Evolutionary conservation across 1,284 basidiomycete species (phyloP).

Genomic region (Irpex lacteus): DNA sequence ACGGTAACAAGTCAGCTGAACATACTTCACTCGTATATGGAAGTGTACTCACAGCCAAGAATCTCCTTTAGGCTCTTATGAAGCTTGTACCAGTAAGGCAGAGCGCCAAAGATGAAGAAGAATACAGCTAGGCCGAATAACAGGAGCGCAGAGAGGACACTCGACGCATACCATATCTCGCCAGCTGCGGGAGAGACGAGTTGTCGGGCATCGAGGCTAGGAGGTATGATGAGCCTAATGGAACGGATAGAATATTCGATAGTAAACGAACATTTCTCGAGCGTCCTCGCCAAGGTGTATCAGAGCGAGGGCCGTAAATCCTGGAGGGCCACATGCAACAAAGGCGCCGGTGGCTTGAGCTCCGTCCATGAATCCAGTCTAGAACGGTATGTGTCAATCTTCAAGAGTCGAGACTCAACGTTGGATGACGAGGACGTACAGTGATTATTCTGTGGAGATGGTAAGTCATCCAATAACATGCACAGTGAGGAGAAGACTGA

Average conservation of each 20-base stretch:
- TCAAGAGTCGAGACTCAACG: too few relatives aligned
- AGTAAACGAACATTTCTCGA: constrained; percentile 34
- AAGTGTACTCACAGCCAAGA: constrained; percentile 39
- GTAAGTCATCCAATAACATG: neutral
- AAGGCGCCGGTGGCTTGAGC: constrained; percentile 50
- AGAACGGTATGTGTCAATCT: neutral
- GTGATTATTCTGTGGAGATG: constrained; percentile 36
- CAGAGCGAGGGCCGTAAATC: constrained; percentile 47
- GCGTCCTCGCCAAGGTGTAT: constrained; percentile 41
- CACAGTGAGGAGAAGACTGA: constrained; percentile 19
- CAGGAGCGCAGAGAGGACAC: constrained; percentile 38
- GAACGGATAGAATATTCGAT: neutral
- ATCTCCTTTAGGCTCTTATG: constrained; percentile 46
- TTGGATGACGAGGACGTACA: constrained; percentile 20
- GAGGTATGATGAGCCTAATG: neutral
- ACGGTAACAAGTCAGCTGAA: neutral
- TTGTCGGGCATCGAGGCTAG: constrained; percentile 4
- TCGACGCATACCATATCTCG: constrained; percentile 45
- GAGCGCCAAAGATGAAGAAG: constrained; percentile 43
- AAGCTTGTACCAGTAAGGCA: constrained; percentile 50
- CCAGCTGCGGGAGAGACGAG: constrained; percentile 13
- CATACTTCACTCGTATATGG: neutral
- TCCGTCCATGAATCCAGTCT: constrained; percentile 48
- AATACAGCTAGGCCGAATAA: constrained; percentile 48
- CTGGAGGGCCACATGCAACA: constrained; percentile 47